These are phyloP conservation scores for Noccaea bulbosa DNA, from an alignment of 345 rosid genomes.

Conservation along the genomic window DNA sequence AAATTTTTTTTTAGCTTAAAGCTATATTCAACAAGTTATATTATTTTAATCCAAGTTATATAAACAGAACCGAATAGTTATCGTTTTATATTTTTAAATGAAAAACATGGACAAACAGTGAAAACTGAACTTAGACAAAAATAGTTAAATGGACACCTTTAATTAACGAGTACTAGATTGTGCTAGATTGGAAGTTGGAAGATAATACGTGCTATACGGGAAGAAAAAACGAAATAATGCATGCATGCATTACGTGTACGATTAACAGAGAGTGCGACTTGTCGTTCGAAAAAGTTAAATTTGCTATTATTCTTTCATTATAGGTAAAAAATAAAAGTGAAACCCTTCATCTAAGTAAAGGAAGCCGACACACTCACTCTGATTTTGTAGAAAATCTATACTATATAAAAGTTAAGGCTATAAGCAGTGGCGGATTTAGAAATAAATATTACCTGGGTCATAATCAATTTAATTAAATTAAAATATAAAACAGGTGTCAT, in stretches of 20 bases:
- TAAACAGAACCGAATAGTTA: too few relatives aligned
- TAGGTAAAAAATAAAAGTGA: conserved; percentile 22
- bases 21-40: too few relatives aligned
- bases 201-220: conserved; percentile 16
- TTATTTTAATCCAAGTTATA: too few relatives aligned
- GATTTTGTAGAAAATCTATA: too few relatives aligned
- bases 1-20: too few relatives aligned
- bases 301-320: conserved; percentile 4
- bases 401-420: too few relatives aligned
- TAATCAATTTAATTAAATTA: too few relatives aligned
- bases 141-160: neutral
- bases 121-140: conserved; percentile 23
- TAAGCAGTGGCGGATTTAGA: too few relatives aligned
- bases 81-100: too few relatives aligned
- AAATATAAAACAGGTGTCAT: too few relatives aligned
- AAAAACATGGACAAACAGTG: too few relatives aligned
- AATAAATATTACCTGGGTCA: too few relatives aligned
- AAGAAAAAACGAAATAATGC: conserved; percentile 4
- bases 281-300: neutral
- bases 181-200: neutral
- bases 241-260: conserved; percentile 39
- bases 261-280: neutral
- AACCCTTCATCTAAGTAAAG: conserved; percentile 31
- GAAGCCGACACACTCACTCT: conserved; percentile 20
- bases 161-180: conserved; percentile 13